Base-by-base conservation (phyloP, 192 early-diverging fungal species). In the Rhizophagus sp. region DNA sequence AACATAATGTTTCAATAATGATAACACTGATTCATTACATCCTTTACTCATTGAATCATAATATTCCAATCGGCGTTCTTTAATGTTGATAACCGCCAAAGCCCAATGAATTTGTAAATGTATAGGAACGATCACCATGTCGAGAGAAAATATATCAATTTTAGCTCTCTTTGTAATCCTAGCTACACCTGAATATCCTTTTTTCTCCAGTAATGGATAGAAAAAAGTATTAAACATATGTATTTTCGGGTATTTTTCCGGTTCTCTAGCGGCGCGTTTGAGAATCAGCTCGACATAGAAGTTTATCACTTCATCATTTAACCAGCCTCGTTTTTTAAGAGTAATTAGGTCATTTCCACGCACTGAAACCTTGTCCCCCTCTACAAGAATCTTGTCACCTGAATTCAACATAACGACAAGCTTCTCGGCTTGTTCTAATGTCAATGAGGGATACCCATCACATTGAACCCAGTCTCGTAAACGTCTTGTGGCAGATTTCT, bases 271-370 rank as follows among this genome's bases (percentile, higher is more conserved):
- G 17, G 92, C 80, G 13, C 97, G 89, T 1, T 88, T 84, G 78
- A 92, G 89, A 17, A 96, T 87, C 62, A 99, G 83, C 62, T 93
- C 87, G 77, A 93, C 90, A 83, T 97, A 99, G 84, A 94, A 96
- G 82, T 99, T 98, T 83, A 99, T 97, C 25, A 96, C 96, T 80
- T 98, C 96, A 82, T 99, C 97, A 82, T 99, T 98, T 10, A 99
- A 87, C 97, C 97, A 99, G 24, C 86, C 80, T 27, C 93, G 90
- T 50, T 88, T 88, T 17, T 82, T 67, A 68, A 99, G 82, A 22
- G 96, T 97, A 22, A 80, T 75, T 17, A 99, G 85, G 65, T 97
- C 96, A 30, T 79, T 82, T 9, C 84, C 84, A 7, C 69, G 78
- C 1, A 96, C 75, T 0, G 89, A 85, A n/a, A 93, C 85, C 57